phyloP scores from a whole-genome alignment of 768 basidiomycete genomes.

The Clavaria fumosa region DNA sequence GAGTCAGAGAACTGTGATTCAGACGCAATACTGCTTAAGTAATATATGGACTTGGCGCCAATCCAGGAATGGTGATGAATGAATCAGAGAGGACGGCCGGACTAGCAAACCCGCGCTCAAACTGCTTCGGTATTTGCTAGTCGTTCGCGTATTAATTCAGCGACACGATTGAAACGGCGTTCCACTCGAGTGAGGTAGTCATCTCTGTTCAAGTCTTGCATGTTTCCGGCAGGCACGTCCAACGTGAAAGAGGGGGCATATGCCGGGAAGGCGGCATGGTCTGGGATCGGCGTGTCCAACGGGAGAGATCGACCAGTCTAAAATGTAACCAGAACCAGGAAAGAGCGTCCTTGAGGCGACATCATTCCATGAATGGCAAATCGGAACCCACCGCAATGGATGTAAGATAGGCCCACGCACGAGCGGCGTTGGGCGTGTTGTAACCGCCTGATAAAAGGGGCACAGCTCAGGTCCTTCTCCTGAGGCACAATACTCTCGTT shows the following conservation, averaged over 20 bases:
- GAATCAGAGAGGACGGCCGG: too few species aligned
- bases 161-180: conserved; percentile 22
- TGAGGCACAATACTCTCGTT: conserved; percentile 7
- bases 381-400: conserved; percentile 44
- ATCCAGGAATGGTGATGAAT: too few species aligned
- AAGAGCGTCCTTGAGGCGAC: too few species aligned
- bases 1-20: too few species aligned
- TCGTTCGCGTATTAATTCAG: too few species aligned
- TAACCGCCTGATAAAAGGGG: conserved; percentile 49
- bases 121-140: too few species aligned
- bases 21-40: too few species aligned
- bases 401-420: conserved; percentile 78
- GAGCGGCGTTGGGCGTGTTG: conserved; percentile 64
- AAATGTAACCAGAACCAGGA: neutral
- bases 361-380: neutral
- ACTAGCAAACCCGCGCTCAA: too few species aligned
- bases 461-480: neutral
- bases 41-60: too few species aligned
- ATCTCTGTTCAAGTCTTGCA: conserved; percentile 56
- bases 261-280: conserved; percentile 53
- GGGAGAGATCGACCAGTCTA: conserved; percentile 40
- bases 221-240: conserved; percentile 57
- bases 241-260: conserved; percentile 75
- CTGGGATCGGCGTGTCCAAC: conserved; percentile 55
- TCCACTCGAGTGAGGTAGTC: conserved; percentile 37